Evolutionary conservation across 2,329 filamentous ascomycete genomes (phyloP), one percentile per base, ranked within the genome.

Genomic region (Ophiostoma australiae): DNA sequence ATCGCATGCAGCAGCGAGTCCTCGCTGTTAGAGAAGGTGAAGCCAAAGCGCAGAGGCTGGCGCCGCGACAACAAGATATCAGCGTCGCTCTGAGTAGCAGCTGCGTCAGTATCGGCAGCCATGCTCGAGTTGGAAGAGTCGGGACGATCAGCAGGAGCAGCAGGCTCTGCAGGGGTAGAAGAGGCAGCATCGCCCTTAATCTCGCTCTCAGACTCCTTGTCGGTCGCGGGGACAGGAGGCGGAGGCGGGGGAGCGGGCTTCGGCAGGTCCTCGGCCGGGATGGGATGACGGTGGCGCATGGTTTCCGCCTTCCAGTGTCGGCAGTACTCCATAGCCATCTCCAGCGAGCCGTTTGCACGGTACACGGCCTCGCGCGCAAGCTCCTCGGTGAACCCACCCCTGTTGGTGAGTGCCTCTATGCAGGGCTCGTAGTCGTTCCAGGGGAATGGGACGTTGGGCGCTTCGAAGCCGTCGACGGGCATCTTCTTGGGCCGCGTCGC

Each of bases 301-400:
- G 86, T 79, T 63, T 87, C 84, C 70, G 84, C 82, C 67, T 79
- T 81, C 72, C 91, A 87, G 17, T 89, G 87, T 71, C 82, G 83
- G 77, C 91, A 95, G 78, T 98, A 98, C 71, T 95, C 91, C 44
- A 84, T 82, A 7, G 92, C 89, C 35, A 83, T 81, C 2, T 81
- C 78, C 4, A 80, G 76, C 70, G 86, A 85, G 71, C 92, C 92
- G 76, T 92, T 91, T 76, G 92, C 92, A 70, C 94, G 89, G 78
- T 92, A 97, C 0, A 95, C 81, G 39, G 92, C 93, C 79, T 98
- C 94, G 41, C 86, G 85, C 7, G 86, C 90, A 69, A 97, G 82
- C 15, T 87, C 86, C 63, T 85, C 81, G 27, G 88, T 83, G 72
- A 82, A 87, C 1, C 84, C 84, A 70, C 82, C 82, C 82, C 10